phyloP scores from a whole-genome alignment of 208 protist species.

The Angomonas ambiguus region DNA sequence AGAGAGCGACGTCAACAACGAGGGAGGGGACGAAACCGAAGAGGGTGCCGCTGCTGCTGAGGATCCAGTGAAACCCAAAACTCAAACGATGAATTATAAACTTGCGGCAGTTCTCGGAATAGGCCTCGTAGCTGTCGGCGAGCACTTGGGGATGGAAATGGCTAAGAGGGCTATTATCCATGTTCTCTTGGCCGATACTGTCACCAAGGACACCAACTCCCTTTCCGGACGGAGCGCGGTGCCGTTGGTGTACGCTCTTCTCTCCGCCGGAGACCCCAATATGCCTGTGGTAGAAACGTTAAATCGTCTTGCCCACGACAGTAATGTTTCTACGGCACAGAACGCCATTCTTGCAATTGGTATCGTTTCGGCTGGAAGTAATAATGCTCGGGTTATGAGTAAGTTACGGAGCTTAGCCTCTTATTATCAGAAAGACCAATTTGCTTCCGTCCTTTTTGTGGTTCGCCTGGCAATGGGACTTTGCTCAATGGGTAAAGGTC shows the following conservation, averaged over 20 bases:
- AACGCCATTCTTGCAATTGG: slow-evolving; percentile 97
- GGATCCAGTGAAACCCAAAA: slow-evolving; percentile 21
- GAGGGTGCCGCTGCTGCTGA: slow-evolving; percentile 6
- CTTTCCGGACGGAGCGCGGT: slow-evolving; percentile 90
- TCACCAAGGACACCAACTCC: slow-evolving; percentile 69
- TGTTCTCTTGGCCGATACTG: slow-evolving; percentile 89
- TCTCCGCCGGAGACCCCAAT: slow-evolving; percentile 94
- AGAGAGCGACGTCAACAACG: slow-evolving; percentile 73
- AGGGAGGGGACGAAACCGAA: slow-evolving; percentile 28
- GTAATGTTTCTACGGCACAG: slow-evolving; percentile 90
- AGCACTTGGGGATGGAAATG: slow-evolving; percentile 98
- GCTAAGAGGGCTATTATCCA: slow-evolving; percentile 96
- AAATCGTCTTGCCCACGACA: slow-evolving; percentile 97
- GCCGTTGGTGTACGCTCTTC: slow-evolving; percentile 97
- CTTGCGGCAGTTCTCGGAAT: slow-evolving; percentile 97
- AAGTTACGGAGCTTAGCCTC: slow-evolving; percentile 93
- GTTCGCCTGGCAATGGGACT: slow-evolving; percentile 93
- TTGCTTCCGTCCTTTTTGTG: slow-evolving; percentile 70
- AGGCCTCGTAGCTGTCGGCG: slow-evolving; percentile 97
- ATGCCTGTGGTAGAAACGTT: slow-evolving; percentile 97
- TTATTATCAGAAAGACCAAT: slow-evolving; percentile 96
- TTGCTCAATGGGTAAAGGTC: slow-evolving; percentile 98
- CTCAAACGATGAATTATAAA: slow-evolving; percentile 72
- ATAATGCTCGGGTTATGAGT: slow-evolving; percentile 96
- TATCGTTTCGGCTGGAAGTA: slow-evolving; percentile 95